Evolutionary conservation across 352 stramenopile species (phyloP).

Genomic region (Phytophthora pluvialis): DNA sequence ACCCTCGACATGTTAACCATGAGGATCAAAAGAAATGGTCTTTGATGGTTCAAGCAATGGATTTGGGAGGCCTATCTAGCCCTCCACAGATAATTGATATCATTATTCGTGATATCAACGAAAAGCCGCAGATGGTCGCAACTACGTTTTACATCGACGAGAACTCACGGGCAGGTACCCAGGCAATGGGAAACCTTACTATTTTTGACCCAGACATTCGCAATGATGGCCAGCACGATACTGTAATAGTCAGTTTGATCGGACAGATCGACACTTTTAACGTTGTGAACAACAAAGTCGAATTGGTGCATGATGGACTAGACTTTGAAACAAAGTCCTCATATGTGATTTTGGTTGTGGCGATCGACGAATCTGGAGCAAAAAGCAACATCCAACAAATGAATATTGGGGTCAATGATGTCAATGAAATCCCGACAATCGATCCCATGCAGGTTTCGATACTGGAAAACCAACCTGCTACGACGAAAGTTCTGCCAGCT

Average conservation of each 20-base stretch:
- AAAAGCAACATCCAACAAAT: conserved; percentile 22
- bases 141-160: conserved; percentile 35
- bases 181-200: conserved; percentile 16
- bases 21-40: conserved; percentile 24
- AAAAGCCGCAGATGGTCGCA: conserved; percentile 16
- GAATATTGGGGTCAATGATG: conserved; percentile 23
- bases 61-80: conserved; percentile 27
- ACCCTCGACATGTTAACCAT: conserved; percentile 22
- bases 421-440: conserved; percentile 32
- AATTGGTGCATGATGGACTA: conserved; percentile 11
- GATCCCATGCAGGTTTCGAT: conserved; percentile 13
- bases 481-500: conserved; percentile 25
- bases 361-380: conserved; percentile 20
- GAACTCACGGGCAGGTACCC: conserved; percentile 13
- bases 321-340: conserved; percentile 34
- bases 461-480: conserved; percentile 23
- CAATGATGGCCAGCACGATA: conserved; percentile 13
- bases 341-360: conserved; percentile 22
- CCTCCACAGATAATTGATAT: conserved; percentile 27
- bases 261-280: conserved; percentile 17
- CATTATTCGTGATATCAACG: conserved; percentile 26
- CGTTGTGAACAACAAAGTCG: conserved; percentile 27
- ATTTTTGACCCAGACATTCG: conserved; percentile 31
- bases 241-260: conserved; percentile 9
- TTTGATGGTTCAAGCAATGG: conserved; percentile 20